phyloP scores from a whole-genome alignment of 1,139 yeast species.

The Scheffersomyces titani region DNA sequence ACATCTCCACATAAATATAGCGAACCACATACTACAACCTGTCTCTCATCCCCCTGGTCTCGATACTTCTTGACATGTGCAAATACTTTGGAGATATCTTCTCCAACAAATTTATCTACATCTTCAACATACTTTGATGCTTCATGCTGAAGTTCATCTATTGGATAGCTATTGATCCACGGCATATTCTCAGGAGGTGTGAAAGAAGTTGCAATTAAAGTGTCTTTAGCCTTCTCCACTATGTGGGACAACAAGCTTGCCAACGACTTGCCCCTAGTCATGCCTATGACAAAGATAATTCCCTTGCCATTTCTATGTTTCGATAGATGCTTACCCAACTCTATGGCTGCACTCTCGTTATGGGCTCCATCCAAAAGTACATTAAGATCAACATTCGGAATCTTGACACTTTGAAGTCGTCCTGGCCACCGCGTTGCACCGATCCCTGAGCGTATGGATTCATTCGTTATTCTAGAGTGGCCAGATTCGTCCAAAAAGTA shows the following conservation, averaged over 20 bases:
- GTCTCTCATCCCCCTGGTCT: constrained; percentile 25
- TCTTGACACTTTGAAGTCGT: constrained; percentile 50
- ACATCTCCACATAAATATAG: constrained; percentile 75
- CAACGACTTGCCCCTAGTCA: constrained; percentile 72
- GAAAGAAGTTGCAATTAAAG: constrained; percentile 63
- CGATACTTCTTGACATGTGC: constrained; percentile 14
- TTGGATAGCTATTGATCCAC: constrained; percentile 65
- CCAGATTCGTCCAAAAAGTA: constrained; percentile 1
- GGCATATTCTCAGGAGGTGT: constrained; percentile 86
- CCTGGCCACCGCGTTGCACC: constrained; percentile 59
- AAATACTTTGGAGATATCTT: constrained; percentile 20
- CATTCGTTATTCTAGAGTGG: constrained; percentile 23
- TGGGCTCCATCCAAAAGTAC: constrained; percentile 90
- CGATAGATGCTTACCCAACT: constrained; percentile 46
- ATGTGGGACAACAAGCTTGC: constrained; percentile 53
- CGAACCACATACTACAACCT: constrained; percentile 73
- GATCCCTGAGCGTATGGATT: constrained; percentile 53
- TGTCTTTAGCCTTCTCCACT: constrained; percentile 46
- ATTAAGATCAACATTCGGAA: constrained; percentile 24
- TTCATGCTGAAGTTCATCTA: constrained; percentile 34
- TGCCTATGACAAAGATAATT: constrained; percentile 66
- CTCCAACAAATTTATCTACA: constrained; percentile 15
- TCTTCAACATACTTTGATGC: constrained; percentile 34
- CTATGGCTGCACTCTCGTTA: constrained; percentile 78
- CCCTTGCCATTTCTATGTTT: constrained; percentile 23